These are phyloP conservation scores for Castanea crenata DNA, from an alignment of 306 rosid species.

Conservation along the genomic window DNA sequence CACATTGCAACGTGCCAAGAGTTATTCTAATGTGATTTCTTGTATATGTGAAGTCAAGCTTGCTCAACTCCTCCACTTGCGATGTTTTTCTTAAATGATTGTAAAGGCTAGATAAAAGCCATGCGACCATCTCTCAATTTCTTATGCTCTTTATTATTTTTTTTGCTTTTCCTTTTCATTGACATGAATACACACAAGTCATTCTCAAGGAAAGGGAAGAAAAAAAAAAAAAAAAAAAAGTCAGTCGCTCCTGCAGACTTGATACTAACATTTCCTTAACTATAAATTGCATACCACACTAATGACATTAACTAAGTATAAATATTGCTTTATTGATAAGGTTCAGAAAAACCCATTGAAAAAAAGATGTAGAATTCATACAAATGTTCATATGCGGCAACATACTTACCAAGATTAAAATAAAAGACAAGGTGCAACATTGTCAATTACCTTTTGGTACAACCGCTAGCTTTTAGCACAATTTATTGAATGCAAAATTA, in stretches of 20 bases:
- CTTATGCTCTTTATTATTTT: neutral
- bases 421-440: neutral
- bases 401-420: neutral
- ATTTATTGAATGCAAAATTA: neutral
- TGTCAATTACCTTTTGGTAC: neutral
- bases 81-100: neutral
- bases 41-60: too few species aligned
- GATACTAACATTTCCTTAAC: too few species aligned
- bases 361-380: neutral
- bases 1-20: neutral
- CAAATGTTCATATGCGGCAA: neutral
- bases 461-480: neutral
- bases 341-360: neutral
- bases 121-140: neutral
- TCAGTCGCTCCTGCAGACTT: too few species aligned
- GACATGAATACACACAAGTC: too few species aligned
- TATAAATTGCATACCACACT: neutral
- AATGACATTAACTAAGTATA: neutral
- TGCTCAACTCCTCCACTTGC: neutral
- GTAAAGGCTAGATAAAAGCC: slow-evolving; percentile 12
- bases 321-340: neutral
- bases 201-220: too few species aligned
- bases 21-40: too few species aligned
- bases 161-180: too few species aligned
- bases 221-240: too few species aligned